Percentiles rank a stretch among this genome's conserved stretches.
phyloP scores from a whole-genome alignment of 805 yeast genomes.

The Saturnispora hagleri region DNA sequence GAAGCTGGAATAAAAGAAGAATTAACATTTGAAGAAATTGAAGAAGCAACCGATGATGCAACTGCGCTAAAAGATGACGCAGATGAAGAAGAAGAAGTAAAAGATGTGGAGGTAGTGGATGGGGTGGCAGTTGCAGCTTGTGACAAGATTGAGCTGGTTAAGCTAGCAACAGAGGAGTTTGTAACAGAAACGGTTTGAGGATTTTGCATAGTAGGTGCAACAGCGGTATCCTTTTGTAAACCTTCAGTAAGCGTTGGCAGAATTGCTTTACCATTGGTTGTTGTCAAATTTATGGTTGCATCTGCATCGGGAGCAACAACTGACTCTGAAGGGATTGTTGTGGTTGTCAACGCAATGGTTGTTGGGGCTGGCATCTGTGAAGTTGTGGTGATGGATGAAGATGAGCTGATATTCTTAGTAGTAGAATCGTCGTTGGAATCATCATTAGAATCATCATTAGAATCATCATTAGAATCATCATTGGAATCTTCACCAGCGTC shows the following conservation, averaged over 20 bases:
- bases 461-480: background rate
- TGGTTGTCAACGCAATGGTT: conserved; percentile 12
- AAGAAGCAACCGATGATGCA: no score
- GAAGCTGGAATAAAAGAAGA: conserved; percentile 12
- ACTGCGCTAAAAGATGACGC: background rate
- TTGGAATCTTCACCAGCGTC: no score
- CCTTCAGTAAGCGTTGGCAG: conserved; percentile 11
- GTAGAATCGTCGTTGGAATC: background rate
- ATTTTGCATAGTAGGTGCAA: conserved; percentile 9
- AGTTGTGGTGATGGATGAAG: background rate
- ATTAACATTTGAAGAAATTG: background rate
- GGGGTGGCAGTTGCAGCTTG: conserved; percentile 10
- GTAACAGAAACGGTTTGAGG: conserved; percentile 17
- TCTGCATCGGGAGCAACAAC: conserved; percentile 12
- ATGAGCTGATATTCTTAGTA: background rate
- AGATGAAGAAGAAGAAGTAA: background rate
- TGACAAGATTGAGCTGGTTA: conserved; percentile 5
- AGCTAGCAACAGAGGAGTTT: conserved; percentile 14
- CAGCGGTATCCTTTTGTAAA: conserved; percentile 9
- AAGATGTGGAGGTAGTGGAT: conserved; percentile 7
- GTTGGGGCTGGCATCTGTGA: conserved; percentile 8
- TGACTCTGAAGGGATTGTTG: conserved; percentile 10
- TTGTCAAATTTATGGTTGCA: conserved; percentile 1
- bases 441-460: background rate
- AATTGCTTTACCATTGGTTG: conserved; percentile 7